Evolutionary conservation across 306 rosid genomes (phyloP).

Genomic region (Vigna trinervia): DNA sequence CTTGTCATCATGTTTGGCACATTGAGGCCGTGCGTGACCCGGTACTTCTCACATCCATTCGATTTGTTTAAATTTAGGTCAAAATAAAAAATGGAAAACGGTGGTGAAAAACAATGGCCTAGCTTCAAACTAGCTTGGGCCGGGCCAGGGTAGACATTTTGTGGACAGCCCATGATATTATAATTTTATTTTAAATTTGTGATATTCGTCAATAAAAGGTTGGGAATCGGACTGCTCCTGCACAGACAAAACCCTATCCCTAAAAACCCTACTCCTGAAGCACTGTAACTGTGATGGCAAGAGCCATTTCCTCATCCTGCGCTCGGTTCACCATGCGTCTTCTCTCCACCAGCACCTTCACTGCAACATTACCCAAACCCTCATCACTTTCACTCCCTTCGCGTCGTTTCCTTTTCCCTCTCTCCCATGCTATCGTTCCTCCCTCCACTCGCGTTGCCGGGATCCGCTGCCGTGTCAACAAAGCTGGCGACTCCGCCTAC

Average conservation of each 20-base stretch:
- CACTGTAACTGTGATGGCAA: conserved; percentile 30
- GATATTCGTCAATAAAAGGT: not conserved
- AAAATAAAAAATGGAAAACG: too few species aligned
- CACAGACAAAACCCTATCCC: conserved; percentile 1
- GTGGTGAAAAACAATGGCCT: not conserved
- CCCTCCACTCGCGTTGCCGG: conserved; percentile 51
- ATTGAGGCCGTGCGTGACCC: too few species aligned
- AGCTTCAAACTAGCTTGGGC: not conserved
- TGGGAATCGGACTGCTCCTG: not conserved
- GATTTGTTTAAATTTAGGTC: too few species aligned
- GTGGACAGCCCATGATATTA: not conserved
- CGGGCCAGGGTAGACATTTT: not conserved
- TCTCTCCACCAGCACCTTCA: conserved; percentile 36
- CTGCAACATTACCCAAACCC: conserved; percentile 23
- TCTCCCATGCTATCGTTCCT: conserved; percentile 50
- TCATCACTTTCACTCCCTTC: not conserved
- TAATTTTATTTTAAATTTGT: not conserved
- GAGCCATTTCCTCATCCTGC: conserved; percentile 35
- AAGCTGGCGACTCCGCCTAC: conserved; percentile 71
- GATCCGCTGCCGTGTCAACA: conserved; percentile 71
- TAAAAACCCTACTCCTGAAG: not conserved
- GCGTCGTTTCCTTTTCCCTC: conserved; percentile 42
- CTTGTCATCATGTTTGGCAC: not conserved
- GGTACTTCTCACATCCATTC: too few species aligned
- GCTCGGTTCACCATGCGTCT: conserved; percentile 43